A percentile compares a stretch with the other conserved stretches of the same genome.
phyloP scores from a whole-genome alignment of 108 stramenopile species.

The Cylindrotheca closterium region DNA sequence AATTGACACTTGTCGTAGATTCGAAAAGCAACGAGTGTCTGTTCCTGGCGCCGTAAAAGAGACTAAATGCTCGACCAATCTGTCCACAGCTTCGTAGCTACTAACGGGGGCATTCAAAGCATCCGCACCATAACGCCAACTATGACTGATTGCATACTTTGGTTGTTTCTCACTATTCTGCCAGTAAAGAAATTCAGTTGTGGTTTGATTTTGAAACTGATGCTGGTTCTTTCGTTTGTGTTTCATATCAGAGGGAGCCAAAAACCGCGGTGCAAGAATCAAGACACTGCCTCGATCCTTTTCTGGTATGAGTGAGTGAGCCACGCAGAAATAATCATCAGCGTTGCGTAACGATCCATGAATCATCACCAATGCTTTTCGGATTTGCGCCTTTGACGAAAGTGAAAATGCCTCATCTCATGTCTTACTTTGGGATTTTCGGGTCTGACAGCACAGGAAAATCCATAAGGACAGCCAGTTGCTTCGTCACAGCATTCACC shows the following conservation, averaged over 20 bases:
- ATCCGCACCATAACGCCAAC: slow-evolving; percentile 85
- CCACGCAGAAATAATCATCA: slow-evolving; percentile 65
- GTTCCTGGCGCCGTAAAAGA: too few relatives aligned
- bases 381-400: neutral
- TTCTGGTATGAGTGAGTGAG: slow-evolving; percentile 43
- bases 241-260: slow-evolving; percentile 43
- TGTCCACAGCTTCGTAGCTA: slow-evolving; percentile 70
- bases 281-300: slow-evolving; percentile 18
- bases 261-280: slow-evolving; percentile 71
- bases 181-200: slow-evolving; percentile 63
- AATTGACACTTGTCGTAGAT: too few relatives aligned
- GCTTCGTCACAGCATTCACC: slow-evolving; percentile 30
- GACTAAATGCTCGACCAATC: slow-evolving; percentile 58
- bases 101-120: slow-evolving; percentile 63
- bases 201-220: neutral
- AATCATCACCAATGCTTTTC: slow-evolving; percentile 42
- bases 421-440: too few relatives aligned
- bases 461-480: slow-evolving; percentile 41
- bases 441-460: slow-evolving; percentile 32
- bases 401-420: slow-evolving; percentile 19
- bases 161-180: slow-evolving; percentile 20
- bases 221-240: too few relatives aligned
- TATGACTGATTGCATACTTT: slow-evolving; percentile 44
- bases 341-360: slow-evolving; percentile 78
- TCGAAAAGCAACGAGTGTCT: too few relatives aligned